phyloP scores from a whole-genome alignment of 306 rosid species.

The Citrullus mucosospermus region DNA sequence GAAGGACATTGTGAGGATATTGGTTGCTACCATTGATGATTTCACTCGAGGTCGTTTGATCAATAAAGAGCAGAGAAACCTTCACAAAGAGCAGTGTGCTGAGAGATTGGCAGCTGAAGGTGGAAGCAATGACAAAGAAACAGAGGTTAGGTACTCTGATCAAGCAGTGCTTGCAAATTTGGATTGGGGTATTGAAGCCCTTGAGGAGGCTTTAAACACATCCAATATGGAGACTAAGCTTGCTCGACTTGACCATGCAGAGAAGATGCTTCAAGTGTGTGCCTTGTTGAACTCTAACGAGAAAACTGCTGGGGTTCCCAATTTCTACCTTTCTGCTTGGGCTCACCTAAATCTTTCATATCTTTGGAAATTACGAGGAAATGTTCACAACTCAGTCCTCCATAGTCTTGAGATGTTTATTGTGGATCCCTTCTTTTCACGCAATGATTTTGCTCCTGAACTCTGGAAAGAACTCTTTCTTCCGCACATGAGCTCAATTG shows the following conservation, averaged over 20 bases:
- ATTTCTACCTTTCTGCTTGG: conserved; percentile 88
- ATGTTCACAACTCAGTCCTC: conserved; percentile 33
- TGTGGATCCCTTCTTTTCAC: conserved; percentile 69
- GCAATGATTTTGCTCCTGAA: conserved; percentile 86
- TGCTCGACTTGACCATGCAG: conserved; percentile 72
- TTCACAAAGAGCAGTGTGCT: conserved; percentile 77
- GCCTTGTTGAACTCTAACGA: conserved; percentile 66
- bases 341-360: conserved; percentile 71
- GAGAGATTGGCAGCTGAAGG: conserved; percentile 94
- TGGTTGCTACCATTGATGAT: conserved; percentile 42
- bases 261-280: conserved; percentile 85
- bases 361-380: conserved; percentile 63
- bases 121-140: conserved; percentile 43
- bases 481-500: conserved; percentile 73
- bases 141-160: conserved; percentile 67
- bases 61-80: conserved; percentile 50
- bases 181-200: conserved; percentile 95
- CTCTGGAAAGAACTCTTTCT: conserved; percentile 75
- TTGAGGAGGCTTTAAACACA: conserved; percentile 82
- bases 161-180: conserved; percentile 86
- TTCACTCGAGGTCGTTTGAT: conserved; percentile 52
- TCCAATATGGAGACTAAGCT: conserved; percentile 76
- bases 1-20: conserved; percentile 44
- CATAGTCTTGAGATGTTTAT: conserved; percentile 78
- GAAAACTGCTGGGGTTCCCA: conserved; percentile 90